A percentile compares a stretch with the other conserved stretches of the same genome.
Evolutionary conservation across 192 early-diverging fungal genomes (phyloP).

Genomic region (Diversispora epigaea): DNA sequence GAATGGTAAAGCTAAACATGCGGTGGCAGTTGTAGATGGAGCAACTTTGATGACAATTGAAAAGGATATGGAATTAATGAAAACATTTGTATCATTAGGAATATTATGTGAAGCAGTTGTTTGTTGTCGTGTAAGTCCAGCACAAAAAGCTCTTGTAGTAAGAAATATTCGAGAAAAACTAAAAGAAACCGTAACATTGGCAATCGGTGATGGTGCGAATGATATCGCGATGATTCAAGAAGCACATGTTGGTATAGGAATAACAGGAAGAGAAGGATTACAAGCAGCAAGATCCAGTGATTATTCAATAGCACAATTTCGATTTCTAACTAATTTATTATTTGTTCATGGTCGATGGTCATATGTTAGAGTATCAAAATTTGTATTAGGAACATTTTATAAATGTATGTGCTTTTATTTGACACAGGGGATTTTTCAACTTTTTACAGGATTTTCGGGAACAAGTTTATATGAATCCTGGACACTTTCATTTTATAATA

Average conservation of each 20-base stretch:
- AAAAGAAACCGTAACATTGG: conserved; percentile 61
- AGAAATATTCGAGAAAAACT: conserved; percentile 56
- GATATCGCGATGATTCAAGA: conserved; percentile 96
- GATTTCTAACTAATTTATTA: conserved; percentile 75
- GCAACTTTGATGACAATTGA: conserved; percentile 49
- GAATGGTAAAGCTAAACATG: conserved; percentile 40
- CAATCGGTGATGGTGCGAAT: conserved; percentile 93
- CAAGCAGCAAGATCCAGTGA: conserved; percentile 85
- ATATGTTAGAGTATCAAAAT: conserved; percentile 78
- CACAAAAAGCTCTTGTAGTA: conserved; percentile 89
- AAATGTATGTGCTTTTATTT: conserved; percentile 81
- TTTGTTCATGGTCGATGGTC: conserved; percentile 89
- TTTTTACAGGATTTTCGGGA: conserved; percentile 73
- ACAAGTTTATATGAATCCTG: conserved; percentile 74
- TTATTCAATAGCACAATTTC: conserved; percentile 90
- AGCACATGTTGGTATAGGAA: conserved; percentile 90
- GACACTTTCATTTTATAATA: conserved; percentile 82
- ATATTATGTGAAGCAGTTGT: conserved; percentile 78
- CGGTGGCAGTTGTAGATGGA: conserved; percentile 50
- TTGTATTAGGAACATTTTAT: conserved; percentile 85
- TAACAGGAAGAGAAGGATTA: conserved; percentile 84
- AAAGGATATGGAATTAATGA: conserved; percentile 50
- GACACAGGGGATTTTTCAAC: conserved; percentile 74
- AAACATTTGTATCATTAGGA: conserved; percentile 71
- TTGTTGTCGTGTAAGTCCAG: conserved; percentile 87